phyloP scores from a whole-genome alignment of 768 basidiomycete genomes.

The Xerocomellus dryophilus region DNA sequence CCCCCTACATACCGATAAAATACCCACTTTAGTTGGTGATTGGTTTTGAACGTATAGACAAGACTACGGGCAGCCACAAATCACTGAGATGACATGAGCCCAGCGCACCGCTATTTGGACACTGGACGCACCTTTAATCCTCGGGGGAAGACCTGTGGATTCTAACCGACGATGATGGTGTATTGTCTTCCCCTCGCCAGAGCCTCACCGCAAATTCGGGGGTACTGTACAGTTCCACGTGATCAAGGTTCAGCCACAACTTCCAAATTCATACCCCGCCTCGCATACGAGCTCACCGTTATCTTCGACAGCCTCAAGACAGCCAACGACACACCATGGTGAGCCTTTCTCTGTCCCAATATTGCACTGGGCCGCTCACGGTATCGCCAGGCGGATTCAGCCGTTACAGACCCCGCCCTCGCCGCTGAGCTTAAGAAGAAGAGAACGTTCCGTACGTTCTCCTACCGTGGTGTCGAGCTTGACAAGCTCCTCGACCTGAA shows the following conservation, averaged over 20 bases:
- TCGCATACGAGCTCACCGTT: constrained; percentile 12
- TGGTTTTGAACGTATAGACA: constrained; percentile 30
- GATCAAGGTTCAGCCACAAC: constrained; percentile 40
- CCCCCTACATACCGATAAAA: not conserved
- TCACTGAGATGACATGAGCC: constrained; percentile 50
- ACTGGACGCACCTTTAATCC: constrained; percentile 69
- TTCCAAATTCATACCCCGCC: constrained; percentile 34
- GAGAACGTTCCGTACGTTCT: constrained; percentile 98
- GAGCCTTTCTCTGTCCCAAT: not conserved
- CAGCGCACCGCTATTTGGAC: not conserved
- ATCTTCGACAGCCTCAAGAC: constrained; percentile 29
- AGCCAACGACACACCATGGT: constrained; percentile 35
- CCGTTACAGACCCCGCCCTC: constrained; percentile 84
- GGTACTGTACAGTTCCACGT: constrained; percentile 65
- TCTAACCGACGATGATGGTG: constrained; percentile 66
- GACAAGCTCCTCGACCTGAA: constrained; percentile 95
- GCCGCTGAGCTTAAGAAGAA: constrained; percentile 99
- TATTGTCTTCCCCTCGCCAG: constrained; percentile 1
- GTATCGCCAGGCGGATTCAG: constrained; percentile 64
- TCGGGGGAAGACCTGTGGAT: constrained; percentile 89
- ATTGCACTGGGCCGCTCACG: not conserved
- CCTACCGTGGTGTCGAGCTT: constrained; percentile 96
- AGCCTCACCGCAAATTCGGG: constrained; percentile 15
- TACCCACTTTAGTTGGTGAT: constrained; percentile 44
- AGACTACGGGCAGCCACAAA: constrained; percentile 83